Evolutionary conservation across 192 early-diverging fungal species (phyloP), one percentile per base, ranked within the genome.

Genomic region (Glomus cerebriforme): DNA sequence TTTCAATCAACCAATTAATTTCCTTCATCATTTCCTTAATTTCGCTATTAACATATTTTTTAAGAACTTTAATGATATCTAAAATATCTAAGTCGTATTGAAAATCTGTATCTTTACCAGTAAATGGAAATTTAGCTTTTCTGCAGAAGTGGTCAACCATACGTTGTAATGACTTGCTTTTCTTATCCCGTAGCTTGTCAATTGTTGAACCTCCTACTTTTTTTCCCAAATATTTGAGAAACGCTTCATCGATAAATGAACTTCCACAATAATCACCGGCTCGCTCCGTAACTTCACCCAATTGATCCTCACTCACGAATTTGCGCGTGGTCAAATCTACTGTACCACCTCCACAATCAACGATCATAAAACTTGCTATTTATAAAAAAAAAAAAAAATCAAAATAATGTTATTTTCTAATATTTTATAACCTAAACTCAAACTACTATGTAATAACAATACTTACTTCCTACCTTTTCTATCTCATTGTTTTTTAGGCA

Each of bases 271-370:
- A 83, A n/a, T 81, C 82, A 27, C 86, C 86, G 8, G 81, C 74
- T 13, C 88, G 82, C 43, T 82, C 82, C 19, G 88, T 87, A 31
- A 84, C 77, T 73, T 89, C 88, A 34, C 83, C 82, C 3, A 89
- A 65, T 29, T 80, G 68, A 22, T 54, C 17, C 9, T 73, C 26
- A 0, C 7, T 1, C 4, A 17, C 2, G 7, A 73, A 7, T 73
- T 59, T 47, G 7, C 19, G 27, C 2, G 15, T 54, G 7, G 47
- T 85, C 67, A 85, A 68, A 82, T 85, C 84, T 2, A 85, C 81
- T 1, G 84, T 82, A 79, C 84, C 84, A 70, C 84, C 84, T 68
- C 84, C 84, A 73, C 81, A 81, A 70, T 85, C 84, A 69, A 80
- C 82, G 35, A 85, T 81, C 78, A 85, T 37, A 62, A 79, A 85